Evolutionary conservation across 1,284 basidiomycete species (phyloP).

Genomic region (Tilletia indica): DNA sequence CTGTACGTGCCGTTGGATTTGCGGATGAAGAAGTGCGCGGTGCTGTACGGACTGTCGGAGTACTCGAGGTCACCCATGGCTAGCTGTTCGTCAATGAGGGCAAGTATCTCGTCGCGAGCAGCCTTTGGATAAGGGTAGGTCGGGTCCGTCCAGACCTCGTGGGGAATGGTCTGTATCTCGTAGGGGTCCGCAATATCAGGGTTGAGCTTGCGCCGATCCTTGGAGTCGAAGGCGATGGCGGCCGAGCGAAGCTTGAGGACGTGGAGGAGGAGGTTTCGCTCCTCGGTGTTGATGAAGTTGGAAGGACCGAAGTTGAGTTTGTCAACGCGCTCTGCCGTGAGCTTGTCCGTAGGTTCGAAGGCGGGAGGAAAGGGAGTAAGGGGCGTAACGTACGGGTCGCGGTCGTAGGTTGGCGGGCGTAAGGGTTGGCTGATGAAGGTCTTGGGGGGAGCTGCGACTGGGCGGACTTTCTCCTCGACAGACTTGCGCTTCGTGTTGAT

Average conservation of each 20-base stretch:
- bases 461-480: background rate
- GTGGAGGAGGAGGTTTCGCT: background rate
- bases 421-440: background rate
- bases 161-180: background rate
- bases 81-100: too few species aligned
- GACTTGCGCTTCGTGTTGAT: background rate
- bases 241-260: background rate
- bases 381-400: background rate
- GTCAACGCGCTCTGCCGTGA: background rate
- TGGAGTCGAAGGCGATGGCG: background rate
- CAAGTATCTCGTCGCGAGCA: too few species aligned
- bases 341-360: background rate
- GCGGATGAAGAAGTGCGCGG: background rate
- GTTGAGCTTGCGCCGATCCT: background rate
- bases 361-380: background rate
- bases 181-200: background rate
- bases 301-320: background rate
- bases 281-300: background rate
- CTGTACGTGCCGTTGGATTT: background rate
- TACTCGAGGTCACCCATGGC: background rate
- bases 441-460: background rate
- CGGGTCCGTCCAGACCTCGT: too few species aligned
- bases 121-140: too few species aligned
- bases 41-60: background rate
- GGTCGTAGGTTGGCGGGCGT: background rate